phyloP scores from a whole-genome alignment of 768 basidiomycete species.

The Thelephora ganbajun region DNA sequence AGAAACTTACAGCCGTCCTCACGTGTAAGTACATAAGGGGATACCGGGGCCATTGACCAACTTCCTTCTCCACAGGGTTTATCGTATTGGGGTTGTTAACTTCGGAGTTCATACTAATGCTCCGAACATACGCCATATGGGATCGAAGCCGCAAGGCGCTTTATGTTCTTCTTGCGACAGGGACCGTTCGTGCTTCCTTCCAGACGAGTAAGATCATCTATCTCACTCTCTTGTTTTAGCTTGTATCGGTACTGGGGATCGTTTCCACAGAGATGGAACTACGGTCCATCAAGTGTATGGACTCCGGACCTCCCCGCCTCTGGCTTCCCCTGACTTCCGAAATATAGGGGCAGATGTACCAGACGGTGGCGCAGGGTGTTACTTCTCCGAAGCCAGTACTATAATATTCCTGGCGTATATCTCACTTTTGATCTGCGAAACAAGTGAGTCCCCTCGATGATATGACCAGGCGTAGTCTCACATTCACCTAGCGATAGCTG shows the following conservation, averaged over 20 bases:
- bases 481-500: conserved; percentile 20
- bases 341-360: conserved; percentile 6
- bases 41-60: not conserved
- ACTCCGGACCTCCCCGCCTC: too few relatives aligned
- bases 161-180: conserved; percentile 14
- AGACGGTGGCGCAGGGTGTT: conserved; percentile 18
- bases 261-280: conserved; percentile 21
- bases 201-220: not conserved
- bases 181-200: conserved; percentile 15
- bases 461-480: not conserved
- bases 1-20: conserved; percentile 15
- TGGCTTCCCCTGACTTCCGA: not conserved
- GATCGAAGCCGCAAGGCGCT: conserved; percentile 22
- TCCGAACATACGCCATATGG: conserved; percentile 33
- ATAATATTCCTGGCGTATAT: conserved; percentile 26
- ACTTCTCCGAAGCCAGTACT: conserved; percentile 18
- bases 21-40: conserved; percentile 14
- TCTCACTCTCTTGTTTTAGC: conserved; percentile 9
- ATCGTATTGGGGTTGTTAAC: conserved; percentile 23
- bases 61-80: conserved; percentile 16
- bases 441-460: conserved; percentile 16
- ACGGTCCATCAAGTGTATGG: conserved; percentile 21
- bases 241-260: conserved; percentile 19
- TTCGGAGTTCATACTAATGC: conserved; percentile 26
- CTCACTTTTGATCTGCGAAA: conserved; percentile 24